A percentile compares a stretch with the other conserved stretches of the same genome.
Conservation (phyloP, 805 yeast genomes). For the Saccharomycopsis sp. region DNA sequence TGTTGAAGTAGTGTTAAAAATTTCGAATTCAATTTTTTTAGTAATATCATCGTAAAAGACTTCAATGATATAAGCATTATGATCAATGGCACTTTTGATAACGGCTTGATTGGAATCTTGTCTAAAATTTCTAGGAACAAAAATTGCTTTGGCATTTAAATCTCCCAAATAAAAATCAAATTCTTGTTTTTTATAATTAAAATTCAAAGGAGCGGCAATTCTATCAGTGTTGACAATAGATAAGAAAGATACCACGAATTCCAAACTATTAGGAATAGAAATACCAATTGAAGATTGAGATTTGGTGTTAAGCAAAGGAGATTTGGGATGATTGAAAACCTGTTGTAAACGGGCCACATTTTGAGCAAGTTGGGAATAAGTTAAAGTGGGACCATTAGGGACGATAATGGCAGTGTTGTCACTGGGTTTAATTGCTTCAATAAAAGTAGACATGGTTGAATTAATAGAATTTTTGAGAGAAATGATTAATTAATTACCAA, state of each 20-base stretch:
- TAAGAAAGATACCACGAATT: conserved; percentile 44
- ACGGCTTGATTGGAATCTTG: conserved; percentile 21
- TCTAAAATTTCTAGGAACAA: conserved; percentile 44
- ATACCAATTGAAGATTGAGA: conserved; percentile 41
- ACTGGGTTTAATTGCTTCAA: conserved; percentile 27
- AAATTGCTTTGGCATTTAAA: conserved; percentile 42
- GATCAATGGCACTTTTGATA: conserved; percentile 38
- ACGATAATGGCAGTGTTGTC: conserved; percentile 34
- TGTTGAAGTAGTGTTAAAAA: conserved; percentile 20
- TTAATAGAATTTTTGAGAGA: too few relatives aligned
- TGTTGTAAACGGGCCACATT: conserved; percentile 40
- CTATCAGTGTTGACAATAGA: conserved; percentile 46
- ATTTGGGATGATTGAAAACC: conserved; percentile 30
- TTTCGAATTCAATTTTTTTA: conserved; percentile 32
- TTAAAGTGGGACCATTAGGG: conserved; percentile 36
- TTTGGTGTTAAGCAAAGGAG: conserved; percentile 30
- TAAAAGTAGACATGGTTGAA: conserved; percentile 29
- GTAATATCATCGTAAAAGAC: conserved; percentile 39
- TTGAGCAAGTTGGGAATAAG: conserved; percentile 34
- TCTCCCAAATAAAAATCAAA: conserved; percentile 57
- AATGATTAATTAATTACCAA: too few relatives aligned
- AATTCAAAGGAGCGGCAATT: conserved; percentile 62
- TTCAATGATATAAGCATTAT: conserved; percentile 41
- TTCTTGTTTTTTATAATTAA: conserved; percentile 49
- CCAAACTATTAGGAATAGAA: conserved; percentile 50